Evolutionary conservation across 2,329 filamentous ascomycete genomes (phyloP), one percentile per base, ranked within the genome.

Genomic region (Fusarium lyarnte): DNA sequence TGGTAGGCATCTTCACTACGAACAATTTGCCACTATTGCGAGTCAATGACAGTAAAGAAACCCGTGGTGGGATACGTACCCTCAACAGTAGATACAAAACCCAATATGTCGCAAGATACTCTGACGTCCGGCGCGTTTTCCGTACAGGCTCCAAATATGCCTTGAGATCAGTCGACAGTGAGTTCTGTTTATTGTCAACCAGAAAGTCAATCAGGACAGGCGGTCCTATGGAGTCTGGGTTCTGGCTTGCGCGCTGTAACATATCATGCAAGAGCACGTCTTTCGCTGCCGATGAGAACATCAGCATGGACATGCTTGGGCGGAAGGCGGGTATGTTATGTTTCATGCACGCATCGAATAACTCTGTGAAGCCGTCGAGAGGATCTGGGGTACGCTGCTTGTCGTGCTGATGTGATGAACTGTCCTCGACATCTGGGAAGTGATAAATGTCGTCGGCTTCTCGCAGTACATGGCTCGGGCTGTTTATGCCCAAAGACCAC

Each of bases 1-100:
- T 66, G 33, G 23, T 66, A 66, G 7, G 63, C 57, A 43, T 53
- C 57, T n/a, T 66, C 63, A 25, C 46, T 61, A 5, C 29, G 49
- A 12, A 61, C 19, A 10, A 66, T 58, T 8, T 61, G 63, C 63
- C 63, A 66, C 63, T 66, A n/a, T 21, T 1, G 2, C 13, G 2
- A 2, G 47, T 55, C 17, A 61, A 42, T 8, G 16, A 36, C 4
- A 14, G 8, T 21, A n/a, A 5, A 6, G 3, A 2, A 6, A 14
- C 2, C 8, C 0, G 16, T 2, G 13, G 2, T 31, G 31, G 25
- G 8, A 52, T 14, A n/a, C 41, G 41, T 29, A 61, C 63, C 9
- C 63, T 42, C 3, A 66, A 21, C 10, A 66, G 29, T 3, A 64
- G 55, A 42, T 64, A 64, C 4, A 64, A 2, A 1, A 64, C 61